These are phyloP conservation scores for Tagetes erecta DNA, from an alignment of 129 eudicot species.

Conservation along the genomic window DNA sequence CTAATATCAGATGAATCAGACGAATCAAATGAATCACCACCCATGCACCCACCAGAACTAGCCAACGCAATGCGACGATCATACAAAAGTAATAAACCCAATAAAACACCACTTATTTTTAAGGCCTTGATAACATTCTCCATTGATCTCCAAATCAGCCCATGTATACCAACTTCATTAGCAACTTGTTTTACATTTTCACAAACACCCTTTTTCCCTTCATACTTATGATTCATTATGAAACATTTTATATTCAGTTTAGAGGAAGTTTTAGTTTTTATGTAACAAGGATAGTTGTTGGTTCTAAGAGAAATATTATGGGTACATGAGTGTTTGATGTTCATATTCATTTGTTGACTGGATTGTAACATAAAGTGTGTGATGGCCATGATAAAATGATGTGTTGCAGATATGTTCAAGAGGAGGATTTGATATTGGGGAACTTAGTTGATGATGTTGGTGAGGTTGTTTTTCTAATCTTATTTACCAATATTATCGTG, in stretches of 20 bases:
- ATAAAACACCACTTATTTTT: constrained; percentile 40
- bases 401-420: no score
- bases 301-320: neutral
- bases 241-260: neutral
- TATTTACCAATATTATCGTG: no score
- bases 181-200: constrained; percentile 26
- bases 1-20: no score
- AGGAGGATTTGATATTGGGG: no score
- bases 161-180: neutral
- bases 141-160: constrained; percentile 28
- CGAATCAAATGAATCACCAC: constrained; percentile 52
- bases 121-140: constrained; percentile 35
- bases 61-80: constrained; percentile 50
- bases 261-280: neutral
- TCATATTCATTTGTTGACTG: no score
- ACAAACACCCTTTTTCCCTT: no score
- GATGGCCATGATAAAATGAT: neutral
- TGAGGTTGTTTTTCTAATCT: no score
- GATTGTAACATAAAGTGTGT: no score
- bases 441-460: no score
- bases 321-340: no score
- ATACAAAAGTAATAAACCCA: constrained; percentile 48
- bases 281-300: neutral
- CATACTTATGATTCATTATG: neutral
- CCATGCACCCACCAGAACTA: constrained; percentile 79